Conservation (phyloP, 768 basidiomycete genomes). For the Naganishia antarctica region DNA sequence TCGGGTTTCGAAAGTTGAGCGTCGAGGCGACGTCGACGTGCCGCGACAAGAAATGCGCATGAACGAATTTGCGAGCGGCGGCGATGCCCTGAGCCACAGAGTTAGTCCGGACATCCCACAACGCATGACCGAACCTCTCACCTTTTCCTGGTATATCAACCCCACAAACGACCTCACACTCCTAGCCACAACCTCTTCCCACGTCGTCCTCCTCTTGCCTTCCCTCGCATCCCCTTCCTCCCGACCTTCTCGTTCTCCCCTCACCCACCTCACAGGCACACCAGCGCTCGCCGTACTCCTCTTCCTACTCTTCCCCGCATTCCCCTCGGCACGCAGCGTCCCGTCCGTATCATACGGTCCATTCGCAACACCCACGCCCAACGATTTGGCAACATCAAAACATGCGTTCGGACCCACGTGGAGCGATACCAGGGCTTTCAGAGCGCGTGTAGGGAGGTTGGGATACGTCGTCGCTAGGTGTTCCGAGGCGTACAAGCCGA, state of each 20-base stretch:
- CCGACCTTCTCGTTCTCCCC: slow-evolving; percentile 20
- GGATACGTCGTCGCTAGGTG: slow-evolving; percentile 75
- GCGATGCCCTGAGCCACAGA: slow-evolving; percentile 63
- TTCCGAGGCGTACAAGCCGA: slow-evolving; percentile 86
- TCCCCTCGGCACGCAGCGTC: slow-evolving; percentile 31
- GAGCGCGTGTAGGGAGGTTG: slow-evolving; percentile 80
- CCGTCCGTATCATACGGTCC: slow-evolving; percentile 27
- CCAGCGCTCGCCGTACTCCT: slow-evolving; percentile 25
- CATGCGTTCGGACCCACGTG: slow-evolving; percentile 83
- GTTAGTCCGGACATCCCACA: no score
- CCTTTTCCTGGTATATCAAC: slow-evolving; percentile 79
- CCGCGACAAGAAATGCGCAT: slow-evolving; percentile 80
- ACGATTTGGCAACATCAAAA: slow-evolving; percentile 73
- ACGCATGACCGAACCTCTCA: no score
- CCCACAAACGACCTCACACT: slow-evolving; percentile 82
- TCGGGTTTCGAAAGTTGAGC: slow-evolving; percentile 78
- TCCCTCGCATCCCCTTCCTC: background rate
- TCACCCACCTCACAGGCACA: slow-evolving; percentile 56
- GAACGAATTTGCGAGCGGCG: slow-evolving; percentile 80
- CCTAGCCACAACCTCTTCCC: slow-evolving; percentile 81
- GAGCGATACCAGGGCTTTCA: slow-evolving; percentile 85
- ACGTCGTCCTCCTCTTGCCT: slow-evolving; percentile 49
- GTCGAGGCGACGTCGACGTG: slow-evolving; percentile 72
- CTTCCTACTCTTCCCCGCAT: slow-evolving; percentile 15
- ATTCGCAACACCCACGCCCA: slow-evolving; percentile 39